A percentile compares a stretch with the other conserved stretches of the same genome.
These are phyloP conservation scores for Epichloe elymi DNA, from an alignment of 2,329 filamentous ascomycete species.

Conservation along the genomic window DNA sequence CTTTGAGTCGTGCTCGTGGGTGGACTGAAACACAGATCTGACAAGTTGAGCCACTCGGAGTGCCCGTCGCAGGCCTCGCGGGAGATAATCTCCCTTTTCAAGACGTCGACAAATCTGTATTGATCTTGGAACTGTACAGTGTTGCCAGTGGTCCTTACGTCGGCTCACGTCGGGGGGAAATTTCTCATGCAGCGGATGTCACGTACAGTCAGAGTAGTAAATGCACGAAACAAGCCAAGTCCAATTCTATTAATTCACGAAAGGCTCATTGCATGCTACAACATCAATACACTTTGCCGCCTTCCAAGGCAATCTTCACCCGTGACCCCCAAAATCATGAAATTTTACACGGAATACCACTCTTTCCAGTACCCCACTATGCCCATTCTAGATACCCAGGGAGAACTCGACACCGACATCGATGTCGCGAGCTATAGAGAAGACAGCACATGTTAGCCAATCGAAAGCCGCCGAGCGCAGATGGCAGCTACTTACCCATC, in stretches of 20 bases:
- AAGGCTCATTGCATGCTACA: constrained; percentile 4
- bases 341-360: constrained; percentile 16
- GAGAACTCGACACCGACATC: constrained; percentile 94
- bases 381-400: constrained; percentile 63
- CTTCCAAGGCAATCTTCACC: background rate
- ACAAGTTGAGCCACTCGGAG: too few relatives aligned
- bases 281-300: constrained; percentile 3
- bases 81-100: too few relatives aligned
- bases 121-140: too few relatives aligned
- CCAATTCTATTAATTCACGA: constrained; percentile 1
- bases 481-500: constrained; percentile 54
- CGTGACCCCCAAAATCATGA: constrained; percentile 3
- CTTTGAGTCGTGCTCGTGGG: background rate
- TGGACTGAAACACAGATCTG: too few relatives aligned
- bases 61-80: too few relatives aligned
- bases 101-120: too few relatives aligned
- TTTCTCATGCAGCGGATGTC: background rate
- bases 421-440: constrained; percentile 67
- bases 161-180: background rate
- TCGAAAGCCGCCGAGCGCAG: background rate
- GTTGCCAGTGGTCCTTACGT: too few relatives aligned
- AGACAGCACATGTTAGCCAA: constrained; percentile 9
- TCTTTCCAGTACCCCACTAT: constrained; percentile 4
- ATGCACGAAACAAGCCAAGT: background rate
- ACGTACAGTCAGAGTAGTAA: background rate